phyloP scores from a whole-genome alignment of 1,139 yeast genomes.

The Scheffersomyces quercinus region DNA sequence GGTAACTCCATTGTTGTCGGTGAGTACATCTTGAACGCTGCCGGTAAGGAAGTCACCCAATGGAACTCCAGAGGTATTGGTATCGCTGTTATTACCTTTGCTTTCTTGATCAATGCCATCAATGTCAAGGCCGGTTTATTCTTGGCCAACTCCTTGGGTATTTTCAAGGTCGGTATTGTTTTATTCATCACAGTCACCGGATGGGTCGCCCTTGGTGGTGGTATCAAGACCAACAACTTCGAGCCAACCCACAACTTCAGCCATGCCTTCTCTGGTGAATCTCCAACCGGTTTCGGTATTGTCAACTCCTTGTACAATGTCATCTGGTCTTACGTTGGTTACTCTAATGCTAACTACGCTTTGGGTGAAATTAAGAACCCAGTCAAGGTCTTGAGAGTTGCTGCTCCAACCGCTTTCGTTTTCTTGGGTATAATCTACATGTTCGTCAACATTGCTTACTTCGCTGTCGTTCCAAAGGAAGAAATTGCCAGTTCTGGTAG shows the following conservation, averaged over 20 bases:
- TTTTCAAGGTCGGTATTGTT: slow-evolving; percentile 70
- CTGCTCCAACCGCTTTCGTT: slow-evolving; percentile 52
- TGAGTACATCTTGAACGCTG: slow-evolving; percentile 62
- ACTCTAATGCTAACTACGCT: slow-evolving; percentile 79
- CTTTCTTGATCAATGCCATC: slow-evolving; percentile 64
- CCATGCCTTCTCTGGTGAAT: slow-evolving; percentile 58
- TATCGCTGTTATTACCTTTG: slow-evolving; percentile 70
- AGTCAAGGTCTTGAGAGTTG: slow-evolving; percentile 38
- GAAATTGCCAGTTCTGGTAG: slow-evolving; percentile 45
- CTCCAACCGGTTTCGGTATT: slow-evolving; percentile 73
- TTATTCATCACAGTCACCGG: slow-evolving; percentile 72
- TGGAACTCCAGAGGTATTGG: slow-evolving; percentile 82
- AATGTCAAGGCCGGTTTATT: slow-evolving; percentile 66
- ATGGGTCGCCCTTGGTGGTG: slow-evolving; percentile 80
- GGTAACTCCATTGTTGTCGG: slow-evolving; percentile 62
- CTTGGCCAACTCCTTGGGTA: slow-evolving; percentile 67
- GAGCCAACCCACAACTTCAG: slow-evolving; percentile 58
- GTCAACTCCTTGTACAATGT: slow-evolving; percentile 79
- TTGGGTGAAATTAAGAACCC: slow-evolving; percentile 72
- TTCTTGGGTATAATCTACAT: slow-evolving; percentile 70
- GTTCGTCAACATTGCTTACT: slow-evolving; percentile 57
- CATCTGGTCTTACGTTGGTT: slow-evolving; percentile 78
- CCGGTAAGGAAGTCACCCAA: slow-evolving; percentile 63
- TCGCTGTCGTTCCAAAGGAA: slow-evolving; percentile 57
- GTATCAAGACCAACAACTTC: slow-evolving; percentile 51